A percentile compares a stretch with the other conserved stretches of the same genome.
phyloP scores from a whole-genome alignment of 1,284 basidiomycete genomes.

The Rhodotorula sp. region DNA sequence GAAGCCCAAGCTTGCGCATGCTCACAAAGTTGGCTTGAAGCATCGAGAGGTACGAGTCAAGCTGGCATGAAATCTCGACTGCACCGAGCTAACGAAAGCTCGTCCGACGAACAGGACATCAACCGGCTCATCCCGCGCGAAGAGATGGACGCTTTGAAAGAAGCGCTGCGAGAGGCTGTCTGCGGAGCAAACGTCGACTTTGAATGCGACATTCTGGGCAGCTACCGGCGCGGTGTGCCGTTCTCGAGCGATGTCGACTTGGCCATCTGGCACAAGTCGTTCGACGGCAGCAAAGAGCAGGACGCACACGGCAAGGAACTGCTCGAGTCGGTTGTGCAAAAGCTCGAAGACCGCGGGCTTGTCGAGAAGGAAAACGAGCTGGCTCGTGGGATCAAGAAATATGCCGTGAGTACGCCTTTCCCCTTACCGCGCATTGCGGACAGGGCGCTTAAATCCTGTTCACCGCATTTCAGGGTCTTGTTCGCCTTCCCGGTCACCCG shows the following conservation, averaged over 20 bases:
- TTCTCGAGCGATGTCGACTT: conserved; percentile 35
- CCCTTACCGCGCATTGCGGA: neutral
- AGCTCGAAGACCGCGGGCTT: conserved; percentile 22
- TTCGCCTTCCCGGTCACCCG: conserved; percentile 23
- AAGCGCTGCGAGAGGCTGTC: conserved; percentile 20
- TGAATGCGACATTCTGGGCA: conserved; percentile 40
- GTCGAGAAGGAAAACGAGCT: conserved; percentile 30
- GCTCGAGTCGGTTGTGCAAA: conserved; percentile 24
- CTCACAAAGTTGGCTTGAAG: conserved; percentile 38
- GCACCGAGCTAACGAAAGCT: too few species aligned
- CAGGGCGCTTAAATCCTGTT: neutral
- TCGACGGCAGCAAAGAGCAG: neutral
- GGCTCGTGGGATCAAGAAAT: conserved; percentile 32
- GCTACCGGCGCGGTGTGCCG: conserved; percentile 36
- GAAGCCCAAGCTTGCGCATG: conserved; percentile 31
- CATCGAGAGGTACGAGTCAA: conserved; percentile 28
- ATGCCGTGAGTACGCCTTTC: conserved; percentile 3
- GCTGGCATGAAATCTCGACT: neutral
- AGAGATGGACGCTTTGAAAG: conserved; percentile 36
- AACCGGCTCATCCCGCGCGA: conserved; percentile 39
- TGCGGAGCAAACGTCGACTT: conserved; percentile 21
- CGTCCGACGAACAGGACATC: conserved; percentile 28
- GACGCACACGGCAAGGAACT: conserved; percentile 22
- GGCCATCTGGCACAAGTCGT: conserved; percentile 31
- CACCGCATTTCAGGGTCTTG: conserved; percentile 21